These are phyloP conservation scores for Pyrrhoderma noxium DNA, from an alignment of 1,284 basidiomycete genomes.

Conservation along the genomic window DNA sequence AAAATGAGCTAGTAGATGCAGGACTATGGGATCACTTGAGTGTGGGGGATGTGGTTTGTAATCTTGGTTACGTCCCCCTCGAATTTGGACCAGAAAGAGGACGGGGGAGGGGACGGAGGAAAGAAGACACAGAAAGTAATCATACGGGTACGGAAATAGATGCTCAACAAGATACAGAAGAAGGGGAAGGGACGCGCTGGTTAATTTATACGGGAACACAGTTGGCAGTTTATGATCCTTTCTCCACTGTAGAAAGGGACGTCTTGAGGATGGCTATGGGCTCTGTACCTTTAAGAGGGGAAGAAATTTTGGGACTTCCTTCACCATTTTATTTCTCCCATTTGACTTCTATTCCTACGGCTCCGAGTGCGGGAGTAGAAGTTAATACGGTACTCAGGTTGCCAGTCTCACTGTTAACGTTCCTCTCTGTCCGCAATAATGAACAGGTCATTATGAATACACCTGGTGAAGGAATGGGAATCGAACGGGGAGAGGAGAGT, in stretches of 20 bases:
- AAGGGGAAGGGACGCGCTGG: slow-evolving; percentile 37
- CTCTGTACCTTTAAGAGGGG: no score
- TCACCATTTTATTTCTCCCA: background rate
- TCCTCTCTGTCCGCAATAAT: no score
- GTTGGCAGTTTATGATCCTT: slow-evolving; percentile 53
- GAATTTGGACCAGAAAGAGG: slow-evolving; percentile 10
- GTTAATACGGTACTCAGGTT: no score
- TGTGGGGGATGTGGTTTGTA: slow-evolving; percentile 67
- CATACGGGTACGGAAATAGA: slow-evolving; percentile 9
- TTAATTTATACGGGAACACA: slow-evolving; percentile 57
- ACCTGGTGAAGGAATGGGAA: no score
- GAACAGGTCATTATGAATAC: no score
- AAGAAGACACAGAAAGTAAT: slow-evolving; percentile 13
- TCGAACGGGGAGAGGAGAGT: no score
- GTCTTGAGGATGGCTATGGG: no score
- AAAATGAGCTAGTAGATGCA: slow-evolving; percentile 52
- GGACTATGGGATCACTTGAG: slow-evolving; percentile 67
- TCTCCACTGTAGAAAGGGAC: slow-evolving; percentile 50
- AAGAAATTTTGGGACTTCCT: slow-evolving; percentile 30
- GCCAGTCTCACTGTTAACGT: no score
- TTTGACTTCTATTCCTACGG: no score
- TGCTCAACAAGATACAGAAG: slow-evolving; percentile 21
- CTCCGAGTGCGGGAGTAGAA: no score
- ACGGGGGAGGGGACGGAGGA: background rate
- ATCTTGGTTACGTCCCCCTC: slow-evolving; percentile 63